phyloP scores from a whole-genome alignment of 768 basidiomycete genomes.

The Agaricus bisporus region DNA sequence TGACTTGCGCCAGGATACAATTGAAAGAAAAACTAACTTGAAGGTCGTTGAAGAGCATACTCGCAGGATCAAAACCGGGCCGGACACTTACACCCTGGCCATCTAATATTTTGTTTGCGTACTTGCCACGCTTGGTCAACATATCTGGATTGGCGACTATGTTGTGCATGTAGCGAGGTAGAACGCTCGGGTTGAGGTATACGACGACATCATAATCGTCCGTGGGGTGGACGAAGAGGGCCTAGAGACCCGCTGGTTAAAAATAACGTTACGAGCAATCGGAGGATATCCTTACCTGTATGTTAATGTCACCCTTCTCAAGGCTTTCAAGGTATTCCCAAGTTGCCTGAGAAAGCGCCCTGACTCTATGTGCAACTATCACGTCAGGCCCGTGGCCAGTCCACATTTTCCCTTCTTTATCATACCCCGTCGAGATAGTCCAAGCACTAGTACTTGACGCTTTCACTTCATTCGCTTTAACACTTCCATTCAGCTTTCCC shows the following conservation, averaged over 20 bases:
- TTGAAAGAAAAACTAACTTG: constrained; percentile 41
- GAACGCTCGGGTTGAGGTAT: constrained; percentile 53
- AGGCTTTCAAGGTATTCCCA: constrained; percentile 50
- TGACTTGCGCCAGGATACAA: neutral
- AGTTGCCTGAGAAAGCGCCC: constrained; percentile 70
- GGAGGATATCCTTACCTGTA: constrained; percentile 42
- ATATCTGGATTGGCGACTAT: constrained; percentile 43
- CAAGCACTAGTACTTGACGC: constrained; percentile 46
- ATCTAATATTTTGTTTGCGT: constrained; percentile 36
- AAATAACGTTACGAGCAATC: neutral
- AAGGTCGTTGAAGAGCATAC: constrained; percentile 60
- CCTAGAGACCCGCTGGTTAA: constrained; percentile 31
- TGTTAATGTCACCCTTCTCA: constrained; percentile 43
- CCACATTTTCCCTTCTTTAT: constrained; percentile 73
- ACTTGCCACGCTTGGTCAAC: constrained; percentile 37
- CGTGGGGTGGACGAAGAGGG: constrained; percentile 80
- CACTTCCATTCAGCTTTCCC: constrained; percentile 10
- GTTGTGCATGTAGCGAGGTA: constrained; percentile 75
- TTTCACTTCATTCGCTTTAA: constrained; percentile 13
- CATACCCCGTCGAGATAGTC: constrained; percentile 74
- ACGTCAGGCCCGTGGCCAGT: constrained; percentile 58
- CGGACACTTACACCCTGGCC: constrained; percentile 28
- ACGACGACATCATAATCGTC: constrained; percentile 84
- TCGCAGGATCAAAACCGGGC: constrained; percentile 80
- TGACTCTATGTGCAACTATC: constrained; percentile 69